phyloP scores from a whole-genome alignment of 805 yeast species.

The Pichia pseudocactophila region DNA sequence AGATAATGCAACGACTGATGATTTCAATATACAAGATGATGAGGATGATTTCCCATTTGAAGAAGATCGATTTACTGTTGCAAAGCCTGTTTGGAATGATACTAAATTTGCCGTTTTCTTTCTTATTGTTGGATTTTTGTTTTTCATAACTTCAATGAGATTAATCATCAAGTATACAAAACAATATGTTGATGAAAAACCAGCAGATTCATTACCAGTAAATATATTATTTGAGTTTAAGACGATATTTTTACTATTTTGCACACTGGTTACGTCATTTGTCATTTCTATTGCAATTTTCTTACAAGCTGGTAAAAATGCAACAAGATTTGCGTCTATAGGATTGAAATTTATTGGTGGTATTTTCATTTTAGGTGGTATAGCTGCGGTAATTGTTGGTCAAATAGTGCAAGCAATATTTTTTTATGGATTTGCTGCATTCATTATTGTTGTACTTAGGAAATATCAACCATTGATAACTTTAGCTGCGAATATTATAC shows the following conservation, averaged over 20 bases:
- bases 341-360: conserved; percentile 68
- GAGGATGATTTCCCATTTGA: conserved; percentile 6
- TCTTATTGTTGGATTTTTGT: background rate
- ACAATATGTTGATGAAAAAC: conserved; percentile 2
- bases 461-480: conserved; percentile 17
- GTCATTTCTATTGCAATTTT: conserved; percentile 50
- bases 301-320: conserved; percentile 51
- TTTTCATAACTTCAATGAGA: conserved; percentile 6
- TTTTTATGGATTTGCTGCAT: conserved; percentile 25
- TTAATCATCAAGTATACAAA: conserved; percentile 5
- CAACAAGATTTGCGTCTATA: conserved; percentile 56
- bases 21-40: conserved; percentile 2
- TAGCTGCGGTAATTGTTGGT: background rate
- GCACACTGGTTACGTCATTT: conserved; percentile 52
- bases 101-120: conserved; percentile 49
- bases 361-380: conserved; percentile 29
- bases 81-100: conserved; percentile 58
- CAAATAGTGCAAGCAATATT: background rate
- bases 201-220: conserved; percentile 4
- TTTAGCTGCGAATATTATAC: conserved; percentile 21
- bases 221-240: conserved; percentile 4
- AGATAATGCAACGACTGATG: background rate
- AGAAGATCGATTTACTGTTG: conserved; percentile 60
- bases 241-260: conserved; percentile 51
- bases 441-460: conserved; percentile 51